phyloP scores from a whole-genome alignment of 495 filamentous ascomycete species.

The Letharia columbiana region DNA sequence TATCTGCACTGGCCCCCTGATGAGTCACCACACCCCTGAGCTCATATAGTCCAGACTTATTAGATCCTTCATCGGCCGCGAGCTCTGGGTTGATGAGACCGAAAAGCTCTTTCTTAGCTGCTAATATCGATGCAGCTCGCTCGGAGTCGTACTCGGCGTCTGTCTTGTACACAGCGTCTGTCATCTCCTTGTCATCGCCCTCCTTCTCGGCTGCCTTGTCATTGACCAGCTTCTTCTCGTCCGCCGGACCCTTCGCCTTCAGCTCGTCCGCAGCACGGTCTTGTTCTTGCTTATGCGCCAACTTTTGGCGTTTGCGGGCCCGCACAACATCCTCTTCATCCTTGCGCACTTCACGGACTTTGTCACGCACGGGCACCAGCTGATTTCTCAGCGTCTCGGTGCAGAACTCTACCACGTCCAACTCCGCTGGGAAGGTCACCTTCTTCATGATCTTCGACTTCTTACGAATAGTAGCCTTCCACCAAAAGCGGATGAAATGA shows the following conservation, averaged over 20 bases:
- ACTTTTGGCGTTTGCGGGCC: conserved; percentile 77
- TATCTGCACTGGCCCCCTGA: conserved; percentile 92
- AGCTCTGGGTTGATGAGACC: conserved; percentile 62
- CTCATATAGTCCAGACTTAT: conserved; percentile 90
- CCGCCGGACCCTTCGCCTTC: conserved; percentile 43
- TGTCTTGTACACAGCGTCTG: conserved; percentile 72
- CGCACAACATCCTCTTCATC: conserved; percentile 87
- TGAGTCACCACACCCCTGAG: conserved; percentile 93
- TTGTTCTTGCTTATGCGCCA: conserved; percentile 54
- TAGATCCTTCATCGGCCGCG: conserved; percentile 67
- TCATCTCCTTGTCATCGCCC: conserved; percentile 57
- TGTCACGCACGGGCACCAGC: conserved; percentile 84
- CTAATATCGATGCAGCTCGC: conserved; percentile 58
- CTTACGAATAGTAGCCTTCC: conserved; percentile 88
- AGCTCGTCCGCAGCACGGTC: conserved; percentile 38
- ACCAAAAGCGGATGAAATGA: conserved; percentile 97
- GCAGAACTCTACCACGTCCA: conserved; percentile 92
- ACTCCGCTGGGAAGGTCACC: conserved; percentile 86
- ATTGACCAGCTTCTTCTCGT: conserved; percentile 43
- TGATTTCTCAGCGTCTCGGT: conserved; percentile 76
- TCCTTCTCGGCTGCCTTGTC: conserved; percentile 47
- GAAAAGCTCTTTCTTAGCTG: conserved; percentile 76
- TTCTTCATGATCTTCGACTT: conserved; percentile 99
- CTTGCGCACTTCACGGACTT: conserved; percentile 90
- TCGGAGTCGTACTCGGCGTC: conserved; percentile 88